Base-by-base conservation (phyloP, 305 asterid species). In the Fraxinus baroniana region DNA sequence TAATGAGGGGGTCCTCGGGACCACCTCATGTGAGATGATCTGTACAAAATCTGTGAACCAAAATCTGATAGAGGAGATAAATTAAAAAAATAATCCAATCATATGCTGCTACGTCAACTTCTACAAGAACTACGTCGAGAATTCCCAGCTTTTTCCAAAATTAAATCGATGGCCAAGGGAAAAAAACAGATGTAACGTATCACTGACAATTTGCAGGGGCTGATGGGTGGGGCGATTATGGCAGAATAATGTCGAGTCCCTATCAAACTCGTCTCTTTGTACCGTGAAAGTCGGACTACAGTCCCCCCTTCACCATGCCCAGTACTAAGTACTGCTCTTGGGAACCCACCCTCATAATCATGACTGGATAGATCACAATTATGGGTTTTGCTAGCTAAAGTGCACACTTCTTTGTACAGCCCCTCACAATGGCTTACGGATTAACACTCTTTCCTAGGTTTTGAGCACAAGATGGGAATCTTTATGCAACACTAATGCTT, bases 271-370 rank as follows among this genome's bases (percentile, higher is more conserved):
- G 90, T 81, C 85, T 83, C 87, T 79, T 82, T 88, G 81, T 86
- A 87, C 89, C 91, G 90, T 75, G 78, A 88, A 88, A 83, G 80
- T 85, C 91, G 88, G 90, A 86, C 88, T 86, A 79, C 81, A 88
- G 88, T 86, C 87, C 78, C 82, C 70, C 70, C 28, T 60, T 0
- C 71, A 62, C 71, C 66, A 57, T 18, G 1, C n/a, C n/a, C 57
- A 46, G 18, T 46, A 46, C 55, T 2, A 44, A 44, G 55, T 44
- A 12, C 55, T 13, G 55, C 55, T 44, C 22, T 15, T 49, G 60
- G 60, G 60, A 49, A n/a, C 20, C 9, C 68, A 44, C 28, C 68
- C 26, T 52, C 68, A 7, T 57, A 57, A 57, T 57, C 13, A 18
- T 57, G 68, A 57, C 68, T 57, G 13, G 68, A 57, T 7, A 20